A percentile compares a stretch with the other conserved stretches of the same genome.
Conservation (phyloP, 768 basidiomycete genomes). For the Gyrodon lividus region DNA sequence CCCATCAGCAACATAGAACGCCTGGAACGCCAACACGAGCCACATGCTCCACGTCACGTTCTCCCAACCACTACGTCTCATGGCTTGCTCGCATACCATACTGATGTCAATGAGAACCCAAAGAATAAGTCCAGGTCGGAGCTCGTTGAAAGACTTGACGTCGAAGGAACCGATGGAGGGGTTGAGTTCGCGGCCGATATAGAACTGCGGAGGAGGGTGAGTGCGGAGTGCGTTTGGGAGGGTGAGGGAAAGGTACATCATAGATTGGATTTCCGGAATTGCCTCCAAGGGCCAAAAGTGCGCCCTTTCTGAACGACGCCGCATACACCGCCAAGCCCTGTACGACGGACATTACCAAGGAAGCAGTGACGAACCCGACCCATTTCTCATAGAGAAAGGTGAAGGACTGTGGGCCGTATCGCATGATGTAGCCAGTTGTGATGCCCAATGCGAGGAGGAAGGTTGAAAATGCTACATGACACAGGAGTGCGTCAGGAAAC, state of each 20-base stretch:
- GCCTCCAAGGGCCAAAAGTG: slow-evolving; percentile 87
- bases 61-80: slow-evolving; percentile 62
- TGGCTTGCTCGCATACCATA: slow-evolving; percentile 89
- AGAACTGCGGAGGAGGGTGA: slow-evolving; percentile 56
- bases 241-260: slow-evolving; percentile 58
- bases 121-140: slow-evolving; percentile 69
- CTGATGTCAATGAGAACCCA: slow-evolving; percentile 91
- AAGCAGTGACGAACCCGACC: slow-evolving; percentile 84
- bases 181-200: slow-evolving; percentile 92
- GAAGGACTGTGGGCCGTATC: slow-evolving; percentile 75
- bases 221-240: background rate
- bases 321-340: slow-evolving; percentile 75
- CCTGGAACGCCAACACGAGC: slow-evolving; percentile 83
- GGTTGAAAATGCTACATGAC: slow-evolving; percentile 73
- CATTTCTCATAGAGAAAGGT: slow-evolving; percentile 92
- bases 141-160: slow-evolving; percentile 55
- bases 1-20: slow-evolving; percentile 81
- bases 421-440: slow-evolving; percentile 63
- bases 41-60: slow-evolving; percentile 88
- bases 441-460: slow-evolving; percentile 79
- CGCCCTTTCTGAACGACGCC: slow-evolving; percentile 63
- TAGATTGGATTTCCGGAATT: slow-evolving; percentile 87
- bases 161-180: slow-evolving; percentile 79
- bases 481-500: background rate
- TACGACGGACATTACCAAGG: slow-evolving; percentile 70